A percentile compares a stretch with the other conserved stretches of the same genome.
Evolutionary conservation across 192 early-diverging fungal species (phyloP).

Genomic region (Rhizophagus prolifer): DNA sequence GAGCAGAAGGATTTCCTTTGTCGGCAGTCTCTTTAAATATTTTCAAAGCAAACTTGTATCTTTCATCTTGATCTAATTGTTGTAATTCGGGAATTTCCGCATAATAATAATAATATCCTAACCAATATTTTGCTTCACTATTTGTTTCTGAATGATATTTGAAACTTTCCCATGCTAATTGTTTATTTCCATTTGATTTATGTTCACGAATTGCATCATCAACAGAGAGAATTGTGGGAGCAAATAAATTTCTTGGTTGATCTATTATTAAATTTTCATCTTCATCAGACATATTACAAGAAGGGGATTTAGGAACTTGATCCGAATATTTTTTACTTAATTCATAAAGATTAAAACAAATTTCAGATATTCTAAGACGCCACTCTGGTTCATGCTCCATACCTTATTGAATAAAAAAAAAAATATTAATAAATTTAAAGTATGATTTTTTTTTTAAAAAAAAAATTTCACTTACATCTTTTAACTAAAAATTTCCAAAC

Average conservation of each 20-base stretch:
- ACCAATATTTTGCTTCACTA: constrained; percentile 11
- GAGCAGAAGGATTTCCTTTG: constrained; percentile 15
- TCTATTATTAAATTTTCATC: not conserved
- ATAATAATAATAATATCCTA: constrained; percentile 20
- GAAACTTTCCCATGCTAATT: constrained; percentile 13
- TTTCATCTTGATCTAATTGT: not conserved
- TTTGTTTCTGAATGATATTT: not conserved
- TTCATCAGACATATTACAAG: not conserved
- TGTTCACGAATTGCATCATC: not conserved
- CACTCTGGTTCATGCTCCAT: not conserved
- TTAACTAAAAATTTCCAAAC: not conserved
- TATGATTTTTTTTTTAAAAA: not conserved
- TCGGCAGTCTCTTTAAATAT: constrained; percentile 19
- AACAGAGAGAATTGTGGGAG: not conserved
- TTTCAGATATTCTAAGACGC: not conserved
- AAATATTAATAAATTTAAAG: not conserved
- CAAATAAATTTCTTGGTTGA: not conserved
- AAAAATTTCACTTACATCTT: not conserved
- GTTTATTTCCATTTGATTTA: not conserved
- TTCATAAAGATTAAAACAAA: not conserved
- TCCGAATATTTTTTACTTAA: not conserved
- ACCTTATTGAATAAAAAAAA: too few relatives aligned
- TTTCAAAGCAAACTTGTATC: not conserved
- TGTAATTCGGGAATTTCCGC: not conserved
- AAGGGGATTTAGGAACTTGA: not conserved